Evolutionary conservation across 1,139 yeast species (phyloP), one percentile per base, ranked within the genome.

Genomic region (Scheffersomyces titani): DNA sequence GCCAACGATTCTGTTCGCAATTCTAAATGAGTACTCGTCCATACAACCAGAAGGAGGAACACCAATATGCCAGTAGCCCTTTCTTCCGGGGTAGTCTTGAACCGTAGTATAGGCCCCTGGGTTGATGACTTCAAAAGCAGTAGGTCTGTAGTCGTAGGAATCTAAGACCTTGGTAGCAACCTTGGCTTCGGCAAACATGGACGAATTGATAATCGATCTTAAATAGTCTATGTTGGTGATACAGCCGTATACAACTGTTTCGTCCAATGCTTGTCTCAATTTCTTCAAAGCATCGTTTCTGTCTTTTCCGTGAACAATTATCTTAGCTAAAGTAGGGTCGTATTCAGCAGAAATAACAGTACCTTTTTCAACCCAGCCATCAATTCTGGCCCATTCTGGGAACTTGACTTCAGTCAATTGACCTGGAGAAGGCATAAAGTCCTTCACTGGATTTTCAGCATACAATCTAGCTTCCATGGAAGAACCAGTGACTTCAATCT

Each of bases 41-140:
- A 94, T 94, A 61, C 98, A 97, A 51, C 99, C 99, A 47, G 97
- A 91, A 9, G 98, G 98, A 40, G 99, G 99, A 56, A 94, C 98
- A 71, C 99, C 99, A 65, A 89, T 76, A 63, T 80, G 82, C 98
- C 98, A 94, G 71, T 89, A 84, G 16, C 93, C 89, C 58, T 81
- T 81, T 78, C 98, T 88, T 58, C 98, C 98, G 16, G 98, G 98
- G 71, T 86, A 93, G 73, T 93, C 98, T 77, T 94, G 98, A 53
- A 93, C 94, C 3, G 98, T 90, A 47, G 98, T 92, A 73, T 91
- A 90, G 49, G 97, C 94, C 69, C 98, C 98, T 1, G 98, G 97
- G 51, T 84, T 76, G 50, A 89, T 72, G 50, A 94, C 83, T 73
- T 93, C 98, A 71, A 92, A 82, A 3, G 97, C 97, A 58, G 84